These are phyloP conservation scores for Globisporangium uncinulatum DNA, from an alignment of 352 stramenopile genomes.

Conservation along the genomic window DNA sequence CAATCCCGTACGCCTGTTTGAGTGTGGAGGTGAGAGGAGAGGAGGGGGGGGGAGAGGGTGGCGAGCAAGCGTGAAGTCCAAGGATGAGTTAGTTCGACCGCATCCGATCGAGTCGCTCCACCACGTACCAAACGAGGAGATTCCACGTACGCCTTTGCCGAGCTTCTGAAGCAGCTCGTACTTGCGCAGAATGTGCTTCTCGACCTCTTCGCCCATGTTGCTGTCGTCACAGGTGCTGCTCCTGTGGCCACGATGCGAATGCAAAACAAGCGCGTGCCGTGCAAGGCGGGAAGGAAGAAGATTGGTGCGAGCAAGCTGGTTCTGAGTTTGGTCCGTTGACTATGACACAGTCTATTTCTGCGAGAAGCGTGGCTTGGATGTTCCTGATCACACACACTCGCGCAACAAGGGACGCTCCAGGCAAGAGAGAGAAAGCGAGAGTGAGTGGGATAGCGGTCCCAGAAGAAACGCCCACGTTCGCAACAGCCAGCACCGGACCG, in stretches of 20 bases:
- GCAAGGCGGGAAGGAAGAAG: not conserved
- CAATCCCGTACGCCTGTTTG: constrained; percentile 90
- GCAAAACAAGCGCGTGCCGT: not conserved
- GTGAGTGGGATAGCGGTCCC: no score
- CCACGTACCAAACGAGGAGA: not conserved
- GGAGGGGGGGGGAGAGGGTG: no score
- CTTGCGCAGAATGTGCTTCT: constrained; percentile 91
- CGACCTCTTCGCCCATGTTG: constrained; percentile 89
- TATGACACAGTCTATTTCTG: no score
- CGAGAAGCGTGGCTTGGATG: no score
- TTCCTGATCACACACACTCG: no score
- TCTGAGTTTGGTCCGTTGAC: not conserved
- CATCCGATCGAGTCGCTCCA: not conserved
- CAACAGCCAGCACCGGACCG: not conserved
- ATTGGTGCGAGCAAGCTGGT: not conserved
- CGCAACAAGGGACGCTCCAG: no score
- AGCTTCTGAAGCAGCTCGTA: constrained; percentile 93
- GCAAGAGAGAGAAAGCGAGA: no score
- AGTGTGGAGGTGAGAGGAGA: no score
- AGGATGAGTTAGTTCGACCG: constrained; percentile 2
- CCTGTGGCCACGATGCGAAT: not conserved
- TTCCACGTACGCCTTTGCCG: constrained; percentile 81
- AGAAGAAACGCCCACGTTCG: not conserved
- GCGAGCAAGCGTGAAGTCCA: not conserved
- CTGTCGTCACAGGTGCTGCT: not conserved